Base-by-base conservation (phyloP, 2,329 filamentous ascomycete species). In the Calycina herbarum region DNA sequence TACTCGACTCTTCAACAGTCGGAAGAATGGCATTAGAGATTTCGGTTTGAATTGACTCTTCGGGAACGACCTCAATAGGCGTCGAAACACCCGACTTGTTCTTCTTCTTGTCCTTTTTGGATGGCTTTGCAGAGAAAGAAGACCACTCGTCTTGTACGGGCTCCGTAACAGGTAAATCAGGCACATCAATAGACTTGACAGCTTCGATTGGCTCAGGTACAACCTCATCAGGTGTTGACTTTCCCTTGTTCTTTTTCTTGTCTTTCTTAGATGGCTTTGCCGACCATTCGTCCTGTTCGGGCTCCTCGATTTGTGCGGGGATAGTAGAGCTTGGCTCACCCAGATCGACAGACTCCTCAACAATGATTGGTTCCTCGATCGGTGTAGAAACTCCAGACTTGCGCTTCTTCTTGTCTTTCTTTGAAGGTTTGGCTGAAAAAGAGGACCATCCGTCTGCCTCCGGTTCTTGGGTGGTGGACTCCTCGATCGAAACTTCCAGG, bases 231-330 rank as follows among this genome's bases (percentile, higher is more conserved):
- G 64, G 17, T 11, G 64, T 67, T 3, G 51, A 58, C 10, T 35
- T n/a, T 5, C 59, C 64, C 27, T 60, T 60, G 54, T 29, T 27
- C 59, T 64, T 67, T 42, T 74, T 72, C 57, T 59, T 35, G 45
- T 72, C 69, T 59, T 78, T 78, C 69, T 78, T 78, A 59, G 73
- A 72, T 66, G 77, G 79, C 66, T 62, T 62, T 10, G 56, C 40
- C 24, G 45, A 20, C 40, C 20, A 45, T 31, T 61, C 63, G 17
- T 61, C 63, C 27, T 31, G 7, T 35, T 17, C 20, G 10, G 35
- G 38, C 11, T 61, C 59, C 24, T 29, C 11, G 10, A 38, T 38
- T 38, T 38, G 35, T 38, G 35, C 13, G 17, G 33, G 17, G 13
- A 33, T 27, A 42, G n/a, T 3, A n/a, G 29, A 27, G 6, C n/a